Evolutionary conservation across 208 protist species (phyloP), one percentile per base, ranked within the genome.

Genomic region (Wallacemonas sp.): DNA sequence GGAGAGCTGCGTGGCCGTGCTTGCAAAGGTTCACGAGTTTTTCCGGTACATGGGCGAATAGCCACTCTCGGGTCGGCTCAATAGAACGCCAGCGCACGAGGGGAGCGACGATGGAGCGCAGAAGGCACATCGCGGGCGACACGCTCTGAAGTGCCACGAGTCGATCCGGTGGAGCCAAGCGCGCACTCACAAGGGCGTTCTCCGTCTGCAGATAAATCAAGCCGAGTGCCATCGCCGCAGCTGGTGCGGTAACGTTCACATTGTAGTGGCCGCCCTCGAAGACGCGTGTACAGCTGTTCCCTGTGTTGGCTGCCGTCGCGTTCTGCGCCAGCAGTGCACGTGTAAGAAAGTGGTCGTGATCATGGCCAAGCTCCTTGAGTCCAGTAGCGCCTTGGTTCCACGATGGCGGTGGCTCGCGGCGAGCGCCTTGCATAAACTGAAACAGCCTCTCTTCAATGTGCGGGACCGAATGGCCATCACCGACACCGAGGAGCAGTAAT

Each of bases 241-340:
- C 86, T 14, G 86, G 86, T 26, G 84, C 76, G 1, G 84, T 86
- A 15, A 93, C 74, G 31, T 58, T 67, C 15, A 82, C 68, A 60
- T 95, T 95, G 75, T 91, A 95, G 64, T 77, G 79, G 30, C 82
- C 73, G 15, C 90, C 90, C 41, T 95, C 90, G 61, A 71, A 82
- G n/a, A 95, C 84, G 11, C 70, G 69, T 8, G 82, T 88, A 62
- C 86, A 95, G 26, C 77, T 27, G 62, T 59, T 72, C 44, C 56
- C 55, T 44, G 77, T 80, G 24, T 70, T 71, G 15, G 51, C 24
- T 45, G 80, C 74, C 19, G 75, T 72, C 44, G 78, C 66, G 28
- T 67, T 77, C 33, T 82, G 81, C 22, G 72, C 64, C 11, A 93
- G 60, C 24, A 88, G 62, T 22, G 70, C 78, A 12, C 77, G 81